phyloP scores from a whole-genome alignment of 2,329 filamentous ascomycete species.

The Aspergillus fischeri region DNA sequence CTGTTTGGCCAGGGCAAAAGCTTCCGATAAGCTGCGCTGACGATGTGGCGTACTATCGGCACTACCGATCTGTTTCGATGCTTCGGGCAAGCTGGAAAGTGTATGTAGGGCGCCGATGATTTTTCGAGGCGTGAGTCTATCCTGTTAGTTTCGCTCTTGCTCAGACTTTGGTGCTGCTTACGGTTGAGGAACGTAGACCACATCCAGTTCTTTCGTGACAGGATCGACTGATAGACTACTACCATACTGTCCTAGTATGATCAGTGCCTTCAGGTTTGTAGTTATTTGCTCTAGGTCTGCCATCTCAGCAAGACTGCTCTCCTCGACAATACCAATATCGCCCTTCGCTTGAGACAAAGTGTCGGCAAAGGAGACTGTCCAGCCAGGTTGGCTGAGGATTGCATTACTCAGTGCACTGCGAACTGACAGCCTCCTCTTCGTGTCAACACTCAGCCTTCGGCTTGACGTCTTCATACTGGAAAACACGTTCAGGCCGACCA shows the following conservation, averaged over 20 bases:
- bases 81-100: neutral
- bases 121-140: conserved; percentile 26
- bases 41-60: conserved; percentile 2
- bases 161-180: conserved; percentile 8
- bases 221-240: conserved; percentile 2
- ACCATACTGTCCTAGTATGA: conserved; percentile 18
- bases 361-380: conserved; percentile 24
- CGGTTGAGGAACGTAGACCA: conserved; percentile 25
- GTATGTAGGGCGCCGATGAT: conserved; percentile 19
- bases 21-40: conserved; percentile 12
- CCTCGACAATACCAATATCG: conserved; percentile 27
- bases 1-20: conserved; percentile 12
- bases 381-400: conserved; percentile 19
- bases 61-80: neutral
- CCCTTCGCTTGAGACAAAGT: conserved; percentile 17
- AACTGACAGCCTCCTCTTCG: conserved; percentile 26
- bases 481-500: conserved; percentile 26
- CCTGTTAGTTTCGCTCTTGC: conserved; percentile 6
- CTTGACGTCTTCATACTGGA: conserved; percentile 18
- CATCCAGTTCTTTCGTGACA: conserved; percentile 12
- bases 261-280: conserved; percentile 14
- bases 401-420: conserved; percentile 23
- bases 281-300: conserved; percentile 6
- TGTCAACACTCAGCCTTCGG: conserved; percentile 20
- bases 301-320: conserved; percentile 17